phyloP scores from a whole-genome alignment of 441 rosid species.

The Bocquillonia castaneifolia region DNA sequence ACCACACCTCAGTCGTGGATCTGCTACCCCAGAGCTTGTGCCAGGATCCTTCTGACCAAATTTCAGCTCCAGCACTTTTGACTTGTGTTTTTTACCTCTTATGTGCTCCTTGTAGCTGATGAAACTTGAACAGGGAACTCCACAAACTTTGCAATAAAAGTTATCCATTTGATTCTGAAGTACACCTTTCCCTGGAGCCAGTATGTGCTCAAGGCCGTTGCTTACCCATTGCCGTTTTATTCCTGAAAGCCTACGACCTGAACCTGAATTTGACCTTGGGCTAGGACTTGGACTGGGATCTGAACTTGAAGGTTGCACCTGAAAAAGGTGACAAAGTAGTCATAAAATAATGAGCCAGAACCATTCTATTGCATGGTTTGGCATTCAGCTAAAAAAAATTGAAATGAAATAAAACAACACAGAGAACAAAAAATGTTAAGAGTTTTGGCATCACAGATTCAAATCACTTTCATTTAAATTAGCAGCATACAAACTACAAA shows the following conservation, averaged over 20 bases:
- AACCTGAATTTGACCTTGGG: neutral
- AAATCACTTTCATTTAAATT: neutral
- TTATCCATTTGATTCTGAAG: neutral
- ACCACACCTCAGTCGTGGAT: conserved; percentile 4
- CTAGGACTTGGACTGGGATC: neutral
- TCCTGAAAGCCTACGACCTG: conserved; percentile 5
- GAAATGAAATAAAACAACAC: neutral
- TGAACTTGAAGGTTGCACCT: conserved; percentile 18
- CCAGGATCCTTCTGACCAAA: neutral
- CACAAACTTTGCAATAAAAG: conserved; percentile 23
- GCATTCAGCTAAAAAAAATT: neutral
- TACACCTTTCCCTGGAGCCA: neutral
- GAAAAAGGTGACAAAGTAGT: conserved; percentile 2
- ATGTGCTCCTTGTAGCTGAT: conserved; percentile 23
- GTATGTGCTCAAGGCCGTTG: conserved; percentile 4
- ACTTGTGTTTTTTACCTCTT: conserved; percentile 26
- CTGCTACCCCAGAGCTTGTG: neutral
- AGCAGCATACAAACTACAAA: neutral
- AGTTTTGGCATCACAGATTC: neutral
- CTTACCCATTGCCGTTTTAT: conserved; percentile 9
- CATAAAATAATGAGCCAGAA: neutral
- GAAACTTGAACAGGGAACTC: conserved; percentile 17
- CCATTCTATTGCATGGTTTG: neutral
- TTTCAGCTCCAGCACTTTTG: conserved; percentile 13
- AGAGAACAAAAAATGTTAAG: too few relatives aligned